A percentile compares a stretch with the other conserved stretches of the same genome.
These are phyloP conservation scores for Lasiosphaeria miniovina DNA, from an alignment of 495 filamentous ascomycete genomes.

Conservation along the genomic window DNA sequence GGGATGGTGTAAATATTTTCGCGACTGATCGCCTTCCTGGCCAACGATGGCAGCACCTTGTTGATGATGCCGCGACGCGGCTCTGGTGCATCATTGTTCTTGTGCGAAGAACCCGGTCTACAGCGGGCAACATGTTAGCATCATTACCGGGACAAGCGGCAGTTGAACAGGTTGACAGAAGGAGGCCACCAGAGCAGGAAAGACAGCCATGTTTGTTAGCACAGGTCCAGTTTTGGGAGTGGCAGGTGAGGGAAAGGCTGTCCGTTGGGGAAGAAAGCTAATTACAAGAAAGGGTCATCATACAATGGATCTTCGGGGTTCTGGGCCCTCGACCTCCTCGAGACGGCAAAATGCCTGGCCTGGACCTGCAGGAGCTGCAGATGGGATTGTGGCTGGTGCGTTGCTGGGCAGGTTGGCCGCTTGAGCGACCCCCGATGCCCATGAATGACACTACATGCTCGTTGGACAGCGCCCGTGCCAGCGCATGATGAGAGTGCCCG, in stretches of 20 bases:
- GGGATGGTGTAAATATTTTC: slow-evolving; percentile 97
- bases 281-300: slow-evolving; percentile 1
- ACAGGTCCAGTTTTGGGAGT: background rate
- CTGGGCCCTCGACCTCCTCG: background rate
- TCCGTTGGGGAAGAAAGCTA: background rate
- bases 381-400: too few species aligned
- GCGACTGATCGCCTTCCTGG: slow-evolving; percentile 45
- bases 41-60: slow-evolving; percentile 50
- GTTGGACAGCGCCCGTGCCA: too few species aligned
- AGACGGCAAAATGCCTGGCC: slow-evolving; percentile 39
- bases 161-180: background rate
- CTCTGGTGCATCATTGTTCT: too few species aligned
- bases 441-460: too few species aligned
- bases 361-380: slow-evolving; percentile 30
- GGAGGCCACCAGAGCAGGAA: background rate
- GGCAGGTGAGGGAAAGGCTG: background rate
- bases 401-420: too few species aligned
- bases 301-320: background rate
- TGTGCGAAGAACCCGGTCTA: background rate
- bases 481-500: too few species aligned
- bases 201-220: background rate
- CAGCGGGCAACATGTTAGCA: background rate
- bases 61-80: slow-evolving; percentile 1
- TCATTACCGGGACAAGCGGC: background rate
- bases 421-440: too few species aligned